phyloP scores from a whole-genome alignment of 768 basidiomycete genomes.

The Agaricus subrufescens region DNA sequence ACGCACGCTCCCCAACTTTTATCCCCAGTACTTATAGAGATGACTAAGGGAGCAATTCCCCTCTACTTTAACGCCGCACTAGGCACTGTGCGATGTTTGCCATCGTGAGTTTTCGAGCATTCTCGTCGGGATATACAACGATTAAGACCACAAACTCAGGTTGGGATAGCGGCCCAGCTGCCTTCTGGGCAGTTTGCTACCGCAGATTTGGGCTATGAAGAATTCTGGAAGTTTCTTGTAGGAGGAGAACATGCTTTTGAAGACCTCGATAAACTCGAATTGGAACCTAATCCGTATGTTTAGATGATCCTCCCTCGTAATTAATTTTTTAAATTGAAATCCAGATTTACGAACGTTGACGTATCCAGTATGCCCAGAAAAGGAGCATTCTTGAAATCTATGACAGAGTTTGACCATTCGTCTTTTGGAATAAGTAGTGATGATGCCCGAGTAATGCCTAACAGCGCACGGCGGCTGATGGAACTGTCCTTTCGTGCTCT shows the following conservation, averaged over 20 bases:
- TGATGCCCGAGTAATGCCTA: conserved; percentile 30
- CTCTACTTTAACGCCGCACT: no score
- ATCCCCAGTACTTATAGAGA: no score
- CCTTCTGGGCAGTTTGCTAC: conserved; percentile 25
- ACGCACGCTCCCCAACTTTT: no score
- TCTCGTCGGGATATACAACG: neutral
- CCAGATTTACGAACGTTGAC: conserved; percentile 21
- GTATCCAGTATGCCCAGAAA: conserved; percentile 13
- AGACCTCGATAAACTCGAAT: conserved; percentile 23
- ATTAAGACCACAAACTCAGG: conserved; percentile 16
- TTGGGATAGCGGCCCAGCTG: conserved; percentile 35
- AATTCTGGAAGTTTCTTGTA: conserved; percentile 33
- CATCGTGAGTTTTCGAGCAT: conserved; percentile 11
- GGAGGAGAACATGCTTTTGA: conserved; percentile 26
- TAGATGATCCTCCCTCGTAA: neutral
- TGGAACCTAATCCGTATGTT: conserved; percentile 27
- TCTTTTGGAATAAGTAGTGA: conserved; percentile 35
- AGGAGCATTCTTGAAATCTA: conserved; percentile 34
- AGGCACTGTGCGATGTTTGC: conserved; percentile 4
- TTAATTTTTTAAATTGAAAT: conserved; percentile 17
- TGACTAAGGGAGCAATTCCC: no score
- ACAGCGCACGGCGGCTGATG: conserved; percentile 29
- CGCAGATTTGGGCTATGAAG: conserved; percentile 26
- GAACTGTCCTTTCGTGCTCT: conserved; percentile 36
- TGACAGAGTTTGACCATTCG: conserved; percentile 29